A percentile compares a stretch with the other conserved stretches of the same genome.
Conservation (phyloP, 2,329 filamentous ascomycete genomes). For the Fonsecaea nubica region DNA sequence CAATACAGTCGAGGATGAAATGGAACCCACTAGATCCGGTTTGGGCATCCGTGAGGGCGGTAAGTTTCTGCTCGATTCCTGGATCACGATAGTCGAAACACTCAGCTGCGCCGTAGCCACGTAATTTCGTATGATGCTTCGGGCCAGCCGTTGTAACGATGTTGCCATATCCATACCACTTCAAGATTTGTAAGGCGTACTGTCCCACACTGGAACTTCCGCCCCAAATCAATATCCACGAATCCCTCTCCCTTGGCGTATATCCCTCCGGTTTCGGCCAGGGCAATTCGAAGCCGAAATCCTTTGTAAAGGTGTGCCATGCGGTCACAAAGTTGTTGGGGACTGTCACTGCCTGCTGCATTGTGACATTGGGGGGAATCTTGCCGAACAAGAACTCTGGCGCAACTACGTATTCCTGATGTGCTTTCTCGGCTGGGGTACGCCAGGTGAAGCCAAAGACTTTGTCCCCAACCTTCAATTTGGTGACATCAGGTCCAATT, state of each 20-base stretch:
- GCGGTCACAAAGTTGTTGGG: constrained; percentile 66
- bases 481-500: constrained; percentile 54
- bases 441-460: constrained; percentile 64
- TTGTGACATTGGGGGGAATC: constrained; percentile 52
- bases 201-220: constrained; percentile 48
- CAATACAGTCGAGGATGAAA: constrained; percentile 64
- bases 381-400: constrained; percentile 59
- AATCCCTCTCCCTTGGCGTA: constrained; percentile 45
- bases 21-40: constrained; percentile 44
- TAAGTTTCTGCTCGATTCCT: constrained; percentile 36
- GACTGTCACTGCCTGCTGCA: constrained; percentile 60
- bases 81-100: constrained; percentile 45
- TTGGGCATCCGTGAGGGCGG: constrained; percentile 32
- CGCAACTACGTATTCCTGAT: constrained; percentile 63
- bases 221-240: constrained; percentile 47
- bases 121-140: constrained; percentile 43
- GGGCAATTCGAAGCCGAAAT: constrained; percentile 61
- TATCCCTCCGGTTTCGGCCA: constrained; percentile 61
- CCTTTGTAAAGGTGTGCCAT: constrained; percentile 60
- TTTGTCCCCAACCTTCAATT: constrained; percentile 60
- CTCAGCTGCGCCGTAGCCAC: constrained; percentile 42
- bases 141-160: constrained; percentile 46
- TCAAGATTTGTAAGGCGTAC: constrained; percentile 46
- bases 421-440: constrained; percentile 56
- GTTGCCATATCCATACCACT: constrained; percentile 45